Evolutionary conservation across 495 filamentous ascomycete genomes (phyloP).

Genomic region (Tuber brumale): DNA sequence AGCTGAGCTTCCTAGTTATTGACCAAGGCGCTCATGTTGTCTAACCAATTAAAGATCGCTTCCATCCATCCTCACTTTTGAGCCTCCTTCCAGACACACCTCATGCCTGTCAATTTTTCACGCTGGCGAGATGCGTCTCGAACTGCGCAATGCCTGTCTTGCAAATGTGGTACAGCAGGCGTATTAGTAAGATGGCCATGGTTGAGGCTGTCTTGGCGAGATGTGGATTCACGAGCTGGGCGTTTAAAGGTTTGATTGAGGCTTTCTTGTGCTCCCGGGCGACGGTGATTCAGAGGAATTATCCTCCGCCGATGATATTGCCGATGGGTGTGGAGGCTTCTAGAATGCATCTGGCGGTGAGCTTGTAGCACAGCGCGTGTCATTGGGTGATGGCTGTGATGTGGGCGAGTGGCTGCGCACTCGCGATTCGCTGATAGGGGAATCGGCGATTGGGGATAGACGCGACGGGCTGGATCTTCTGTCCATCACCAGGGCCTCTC

Average conservation of each 20-base stretch:
- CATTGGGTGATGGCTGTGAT: slow-evolving; percentile 10
- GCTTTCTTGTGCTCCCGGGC: slow-evolving; percentile 57
- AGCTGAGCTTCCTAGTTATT: slow-evolving; percentile 91
- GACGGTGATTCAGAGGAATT: slow-evolving; percentile 4
- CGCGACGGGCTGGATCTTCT: slow-evolving; percentile 13
- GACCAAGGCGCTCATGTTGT: slow-evolving; percentile 85
- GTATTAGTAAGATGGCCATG: slow-evolving; percentile 75
- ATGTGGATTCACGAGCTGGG: slow-evolving; percentile 66
- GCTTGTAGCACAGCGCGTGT: background rate
- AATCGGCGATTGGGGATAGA: slow-evolving; percentile 7
- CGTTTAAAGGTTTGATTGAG: slow-evolving; percentile 75
- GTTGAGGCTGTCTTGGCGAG: slow-evolving; percentile 78
- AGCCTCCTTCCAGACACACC: slow-evolving; percentile 61
- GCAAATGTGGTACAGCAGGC: slow-evolving; percentile 89
- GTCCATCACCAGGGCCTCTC: slow-evolving; percentile 19
- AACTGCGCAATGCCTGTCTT: slow-evolving; percentile 89
- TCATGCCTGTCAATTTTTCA: slow-evolving; percentile 80
- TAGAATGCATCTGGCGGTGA: slow-evolving; percentile 16
- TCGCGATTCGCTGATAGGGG: slow-evolving; percentile 15
- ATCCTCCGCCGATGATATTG: slow-evolving; percentile 14
- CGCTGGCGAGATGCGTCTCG: slow-evolving; percentile 86
- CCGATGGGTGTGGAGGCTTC: slow-evolving; percentile 10
- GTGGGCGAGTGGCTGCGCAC: slow-evolving; percentile 15
- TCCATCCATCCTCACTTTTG: slow-evolving; percentile 77
- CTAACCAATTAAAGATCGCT: slow-evolving; percentile 92